Evolutionary conservation across 129 eudicot genomes (phyloP).

Genomic region (Centella asiatica): DNA sequence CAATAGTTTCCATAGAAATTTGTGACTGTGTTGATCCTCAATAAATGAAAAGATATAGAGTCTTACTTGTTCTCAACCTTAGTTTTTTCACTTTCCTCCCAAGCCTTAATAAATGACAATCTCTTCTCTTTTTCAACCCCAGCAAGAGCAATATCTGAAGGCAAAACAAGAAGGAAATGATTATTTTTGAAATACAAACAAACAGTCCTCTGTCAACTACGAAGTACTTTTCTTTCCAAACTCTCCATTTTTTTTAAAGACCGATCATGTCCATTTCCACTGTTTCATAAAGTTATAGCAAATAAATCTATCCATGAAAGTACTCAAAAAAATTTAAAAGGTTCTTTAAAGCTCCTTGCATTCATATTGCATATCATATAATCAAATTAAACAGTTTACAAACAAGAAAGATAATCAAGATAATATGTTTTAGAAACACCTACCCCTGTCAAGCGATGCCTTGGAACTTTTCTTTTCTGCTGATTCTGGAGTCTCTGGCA

Average conservation of each 20-base stretch:
- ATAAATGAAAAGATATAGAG: too few relatives aligned
- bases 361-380: neutral
- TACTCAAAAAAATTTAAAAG: neutral
- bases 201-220: too few relatives aligned
- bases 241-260: too few relatives aligned
- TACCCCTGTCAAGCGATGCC: constrained; percentile 65
- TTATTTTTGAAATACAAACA: too few relatives aligned
- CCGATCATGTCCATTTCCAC: neutral
- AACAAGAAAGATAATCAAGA: neutral
- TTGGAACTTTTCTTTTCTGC: constrained; percentile 39
- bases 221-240: too few relatives aligned
- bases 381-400: neutral
- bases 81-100: constrained; percentile 81
- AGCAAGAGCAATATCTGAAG: constrained; percentile 72
- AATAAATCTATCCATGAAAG: neutral
- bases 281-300: neutral
- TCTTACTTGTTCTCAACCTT: constrained; percentile 87
- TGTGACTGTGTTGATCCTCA: too few relatives aligned
- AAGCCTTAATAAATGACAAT: constrained; percentile 79
- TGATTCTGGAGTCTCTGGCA: constrained; percentile 41
- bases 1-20: too few relatives aligned
- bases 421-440: neutral
- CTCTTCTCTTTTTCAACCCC: constrained; percentile 61
- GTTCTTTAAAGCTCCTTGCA: neutral
- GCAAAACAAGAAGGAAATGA: neutral